Conservation (phyloP, 2,329 filamentous ascomycete species). For the Magnaporthiopsis incrustans region DNA sequence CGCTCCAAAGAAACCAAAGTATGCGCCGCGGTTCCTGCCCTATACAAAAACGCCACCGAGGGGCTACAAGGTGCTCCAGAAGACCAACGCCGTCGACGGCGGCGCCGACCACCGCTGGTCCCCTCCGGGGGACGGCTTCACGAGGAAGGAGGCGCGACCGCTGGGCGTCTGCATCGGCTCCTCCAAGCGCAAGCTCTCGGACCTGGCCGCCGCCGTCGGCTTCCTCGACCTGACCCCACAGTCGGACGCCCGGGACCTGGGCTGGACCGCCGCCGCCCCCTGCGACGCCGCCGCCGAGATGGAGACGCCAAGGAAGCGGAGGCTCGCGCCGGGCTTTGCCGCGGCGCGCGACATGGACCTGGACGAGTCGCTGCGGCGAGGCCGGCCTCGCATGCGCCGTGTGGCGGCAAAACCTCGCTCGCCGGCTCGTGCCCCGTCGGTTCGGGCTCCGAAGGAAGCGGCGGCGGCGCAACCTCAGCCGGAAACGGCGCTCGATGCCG, state of each 20-base stretch:
- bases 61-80: constrained; percentile 3
- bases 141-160: neutral
- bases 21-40: constrained; percentile 1
- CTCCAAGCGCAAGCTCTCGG: constrained; percentile 6
- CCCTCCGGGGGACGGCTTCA: constrained; percentile 3
- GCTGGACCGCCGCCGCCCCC: neutral
- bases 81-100: neutral
- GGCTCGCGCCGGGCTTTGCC: neutral
- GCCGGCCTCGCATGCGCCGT: neutral
- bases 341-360: neutral
- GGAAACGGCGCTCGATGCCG: neutral
- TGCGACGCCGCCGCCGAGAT: neutral
- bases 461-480: neutral
- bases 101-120: neutral
- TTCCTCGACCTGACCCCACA: neutral
- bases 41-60: neutral
- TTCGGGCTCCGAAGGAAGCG: neutral
- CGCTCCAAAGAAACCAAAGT: neutral
- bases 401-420: neutral
- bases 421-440: neutral
- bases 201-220: constrained; percentile 2
- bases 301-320: neutral
- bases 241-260: neutral
- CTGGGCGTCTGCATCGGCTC: constrained; percentile 2
- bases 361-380: neutral